Evolutionary conservation across 2,329 filamentous ascomycete genomes (phyloP), one percentile per base, ranked within the genome.

Genomic region (Nothophoma quercina): DNA sequence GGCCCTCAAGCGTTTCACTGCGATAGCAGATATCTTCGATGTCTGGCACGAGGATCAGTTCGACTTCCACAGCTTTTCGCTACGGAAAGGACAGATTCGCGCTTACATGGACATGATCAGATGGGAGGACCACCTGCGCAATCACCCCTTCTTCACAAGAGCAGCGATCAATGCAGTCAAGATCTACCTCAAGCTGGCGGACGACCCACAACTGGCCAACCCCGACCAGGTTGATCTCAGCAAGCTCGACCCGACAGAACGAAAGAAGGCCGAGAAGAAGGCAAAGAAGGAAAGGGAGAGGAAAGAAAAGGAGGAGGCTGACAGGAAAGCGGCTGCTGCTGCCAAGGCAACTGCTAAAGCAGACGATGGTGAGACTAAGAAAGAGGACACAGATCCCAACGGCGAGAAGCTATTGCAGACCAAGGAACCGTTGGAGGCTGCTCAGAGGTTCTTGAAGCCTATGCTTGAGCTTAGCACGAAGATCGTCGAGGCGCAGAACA

Each of bases 31-130:
- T 75, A 96, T 99, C 61, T 99, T 99, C 68, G 93, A 98, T 62
- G 87, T 91, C 16, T 99, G 95, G 95, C 89, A 96, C 71, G 96
- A 99, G 73, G 95, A 99, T 66, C 95, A 99, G 70, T 97, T 98
- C 67, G 95, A 99, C 73, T 99, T 99, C 80, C 96, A 99, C 81
- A 91, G 87, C 72, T 99, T 99, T 76, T 97, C 92, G 16, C 80
- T 99, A n/a, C 84, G 95, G 16, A 99, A 98, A 76, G 96, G 96
- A 12, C 93, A 96, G 81, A 91, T 98, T 55, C 84, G 93, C 50
- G 90, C 95, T 1, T 99, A 99, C 71, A 81, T 99, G 32, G 93
- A 97, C 65, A 96, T 99, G 91, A 83, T 99, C 38, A 86, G 89
- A 64, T 99, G 95, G 96, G 93, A 98, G 72, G 93, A 99, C 70